Evolutionary conservation across 345 rosid genomes (phyloP).

Genomic region (Laguncularia racemosa): DNA sequence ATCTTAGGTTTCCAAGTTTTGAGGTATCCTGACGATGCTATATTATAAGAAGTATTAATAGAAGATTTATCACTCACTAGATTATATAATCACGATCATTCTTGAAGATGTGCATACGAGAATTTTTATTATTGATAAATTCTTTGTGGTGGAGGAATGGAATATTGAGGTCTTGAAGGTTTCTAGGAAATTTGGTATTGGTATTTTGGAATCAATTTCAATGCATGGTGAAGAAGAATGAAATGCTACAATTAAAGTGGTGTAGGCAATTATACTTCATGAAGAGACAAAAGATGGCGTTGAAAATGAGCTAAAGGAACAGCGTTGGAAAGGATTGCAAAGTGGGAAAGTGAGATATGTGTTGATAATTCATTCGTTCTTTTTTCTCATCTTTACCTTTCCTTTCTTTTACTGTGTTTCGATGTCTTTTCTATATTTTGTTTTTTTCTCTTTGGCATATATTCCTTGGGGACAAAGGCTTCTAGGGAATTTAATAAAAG

Average conservation of each 20-base stretch:
- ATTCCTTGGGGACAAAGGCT: neutral
- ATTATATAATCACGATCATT: no score
- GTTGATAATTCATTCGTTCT: constrained; percentile 7
- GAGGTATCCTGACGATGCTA: constrained; percentile 33
- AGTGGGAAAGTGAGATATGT: neutral
- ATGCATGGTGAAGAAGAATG: neutral
- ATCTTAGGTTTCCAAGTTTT: constrained; percentile 44
- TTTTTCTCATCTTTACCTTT: neutral
- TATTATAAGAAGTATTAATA: constrained; percentile 1
- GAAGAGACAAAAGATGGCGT: constrained; percentile 11
- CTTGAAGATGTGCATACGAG: neutral
- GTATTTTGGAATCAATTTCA: neutral
- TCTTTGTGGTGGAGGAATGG: no score
- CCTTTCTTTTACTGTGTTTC: constrained; percentile 1
- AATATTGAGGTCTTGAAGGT: no score
- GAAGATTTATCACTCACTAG: neutral
- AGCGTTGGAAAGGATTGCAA: constrained; percentile 20
- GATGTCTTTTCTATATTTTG: no score
- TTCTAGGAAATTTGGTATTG: neutral
- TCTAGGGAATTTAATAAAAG: no score
- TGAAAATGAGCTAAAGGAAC: constrained; percentile 8
- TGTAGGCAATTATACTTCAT: neutral
- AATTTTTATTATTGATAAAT: neutral
- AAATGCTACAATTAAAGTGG: neutral
- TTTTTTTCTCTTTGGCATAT: neutral